Base-by-base conservation (phyloP, 805 yeast genomes). In the Lachancea kluyveri region DNA sequence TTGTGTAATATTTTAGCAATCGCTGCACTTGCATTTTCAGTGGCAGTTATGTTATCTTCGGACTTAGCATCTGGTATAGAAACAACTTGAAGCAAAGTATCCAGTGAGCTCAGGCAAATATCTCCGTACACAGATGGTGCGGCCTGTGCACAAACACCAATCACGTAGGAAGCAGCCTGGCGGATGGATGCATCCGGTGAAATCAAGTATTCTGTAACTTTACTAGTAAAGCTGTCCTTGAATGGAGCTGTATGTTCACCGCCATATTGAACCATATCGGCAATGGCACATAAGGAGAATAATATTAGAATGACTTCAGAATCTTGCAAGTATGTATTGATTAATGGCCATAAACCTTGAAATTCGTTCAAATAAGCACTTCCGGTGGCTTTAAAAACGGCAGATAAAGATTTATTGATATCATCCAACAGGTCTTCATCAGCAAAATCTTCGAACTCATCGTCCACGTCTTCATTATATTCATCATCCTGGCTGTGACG, bases 361-460 rank as follows among this genome's bases (percentile, higher is more conserved):
- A 83, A 82, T 4, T 73, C 71, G 8, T 77, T 73, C 34, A 85
- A 53, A 55, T 82, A 84, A 35, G 64, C 64, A 5, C 66, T 58
- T 42, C 73, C 70, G 14, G 73, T 64, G 24, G 72, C 69, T 54
- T 74, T 79, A 68, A 90, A 81, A 11, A 86, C 66, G 1, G 80
- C 68, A 6, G 80, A 68, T 22, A 92, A 57, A 1, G 81, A 77
- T 52, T 80, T 82, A 54, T 81, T 83, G 41, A 87, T 75, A 52
- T 90, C 95, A 47, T 86, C 94, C 31, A 87, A 61, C 27, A 92
- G 64, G 51, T 88, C 96, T 52, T 87, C 96, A 55, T 92, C 97
- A 1, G 92, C 79, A 45, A 68, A 74, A 47, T 82, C 94, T 37
- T 77, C 86, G 18, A 74, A 79, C 35, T 88, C 96, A 35, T 79